Conservation (phyloP, 768 basidiomycete species). For the Floccularia luteovirens region DNA sequence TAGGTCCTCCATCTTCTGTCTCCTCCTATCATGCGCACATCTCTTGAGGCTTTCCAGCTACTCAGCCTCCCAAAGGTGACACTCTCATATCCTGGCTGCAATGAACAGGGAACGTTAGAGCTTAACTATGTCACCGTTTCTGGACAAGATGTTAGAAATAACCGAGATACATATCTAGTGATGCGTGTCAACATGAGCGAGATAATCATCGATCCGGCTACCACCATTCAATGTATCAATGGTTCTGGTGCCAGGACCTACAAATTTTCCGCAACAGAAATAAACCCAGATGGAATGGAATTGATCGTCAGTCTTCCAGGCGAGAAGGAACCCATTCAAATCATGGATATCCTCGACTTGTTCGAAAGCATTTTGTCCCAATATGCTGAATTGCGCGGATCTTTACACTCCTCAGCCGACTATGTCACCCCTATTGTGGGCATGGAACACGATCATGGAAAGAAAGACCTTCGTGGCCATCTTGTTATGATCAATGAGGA, state of each 20-base stretch:
- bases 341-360: conserved; percentile 49
- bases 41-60: conserved; percentile 48
- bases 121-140: conserved; percentile 58
- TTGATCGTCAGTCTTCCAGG: conserved; percentile 24
- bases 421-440: conserved; percentile 2
- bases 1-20: no score
- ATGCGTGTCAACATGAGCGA: conserved; percentile 49
- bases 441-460: conserved; percentile 7
- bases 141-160: conserved; percentile 22
- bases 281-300: conserved; percentile 26
- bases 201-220: conserved; percentile 50
- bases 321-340: conserved; percentile 20
- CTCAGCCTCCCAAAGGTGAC: conserved; percentile 43
- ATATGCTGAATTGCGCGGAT: conserved; percentile 42
- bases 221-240: conserved; percentile 32
- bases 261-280: conserved; percentile 30
- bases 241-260: conserved; percentile 30
- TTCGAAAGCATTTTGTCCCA: conserved; percentile 64
- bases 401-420: conserved; percentile 2
- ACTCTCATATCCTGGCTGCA: conserved; percentile 21
- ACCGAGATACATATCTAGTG: conserved; percentile 62
- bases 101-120: conserved; percentile 36
- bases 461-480: conserved; percentile 41
- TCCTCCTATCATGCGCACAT: no score
- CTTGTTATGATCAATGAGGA: conserved; percentile 69